These are phyloP conservation scores for Linnemannia elongata DNA, from an alignment of 192 early-diverging fungal genomes.

Conservation along the genomic window DNA sequence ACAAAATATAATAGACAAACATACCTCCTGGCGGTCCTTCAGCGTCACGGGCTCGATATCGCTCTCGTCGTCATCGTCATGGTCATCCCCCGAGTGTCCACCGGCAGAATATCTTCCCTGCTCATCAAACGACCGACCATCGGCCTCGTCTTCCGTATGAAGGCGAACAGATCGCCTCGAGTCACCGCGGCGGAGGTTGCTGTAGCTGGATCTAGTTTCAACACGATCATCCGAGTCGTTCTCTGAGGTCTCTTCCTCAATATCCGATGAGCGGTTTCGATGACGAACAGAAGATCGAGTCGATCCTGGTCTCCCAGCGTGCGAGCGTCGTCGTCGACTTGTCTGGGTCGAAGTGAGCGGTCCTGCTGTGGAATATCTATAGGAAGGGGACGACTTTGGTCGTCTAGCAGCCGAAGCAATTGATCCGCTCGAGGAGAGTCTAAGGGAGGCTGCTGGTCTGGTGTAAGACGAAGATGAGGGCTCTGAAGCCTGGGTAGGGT, in stretches of 20 bases:
- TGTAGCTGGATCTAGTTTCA: conserved; percentile 31
- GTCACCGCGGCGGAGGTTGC: conserved; percentile 28
- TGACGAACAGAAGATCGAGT: conserved; percentile 45
- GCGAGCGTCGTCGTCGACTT: conserved; percentile 29
- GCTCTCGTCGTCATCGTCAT: conserved; percentile 56
- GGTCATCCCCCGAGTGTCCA: conserved; percentile 21
- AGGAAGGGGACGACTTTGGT: conserved; percentile 33
- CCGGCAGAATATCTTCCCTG: conserved; percentile 15
- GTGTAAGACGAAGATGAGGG: conserved; percentile 23
- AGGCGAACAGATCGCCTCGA: conserved; percentile 48
- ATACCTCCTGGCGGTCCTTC: conserved; percentile 70
- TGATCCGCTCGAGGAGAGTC: conserved; percentile 19
- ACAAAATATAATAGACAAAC: not conserved
- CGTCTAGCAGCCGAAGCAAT: conserved; percentile 1
- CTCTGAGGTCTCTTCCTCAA: conserved; percentile 52
- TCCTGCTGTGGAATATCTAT: conserved; percentile 39
- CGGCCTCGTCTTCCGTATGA: conserved; percentile 38
- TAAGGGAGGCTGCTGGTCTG: not conserved
- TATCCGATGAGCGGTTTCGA: conserved; percentile 43
- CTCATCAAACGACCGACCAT: conserved; percentile 34
- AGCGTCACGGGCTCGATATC: conserved; percentile 66
- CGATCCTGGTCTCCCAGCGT: conserved; percentile 26
- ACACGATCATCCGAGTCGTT: conserved; percentile 31
- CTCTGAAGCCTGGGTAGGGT: conserved; percentile 11
- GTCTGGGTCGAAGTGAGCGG: not conserved